phyloP scores from a whole-genome alignment of 164 flowering plant species.

The Brasenia schreberi region DNA sequence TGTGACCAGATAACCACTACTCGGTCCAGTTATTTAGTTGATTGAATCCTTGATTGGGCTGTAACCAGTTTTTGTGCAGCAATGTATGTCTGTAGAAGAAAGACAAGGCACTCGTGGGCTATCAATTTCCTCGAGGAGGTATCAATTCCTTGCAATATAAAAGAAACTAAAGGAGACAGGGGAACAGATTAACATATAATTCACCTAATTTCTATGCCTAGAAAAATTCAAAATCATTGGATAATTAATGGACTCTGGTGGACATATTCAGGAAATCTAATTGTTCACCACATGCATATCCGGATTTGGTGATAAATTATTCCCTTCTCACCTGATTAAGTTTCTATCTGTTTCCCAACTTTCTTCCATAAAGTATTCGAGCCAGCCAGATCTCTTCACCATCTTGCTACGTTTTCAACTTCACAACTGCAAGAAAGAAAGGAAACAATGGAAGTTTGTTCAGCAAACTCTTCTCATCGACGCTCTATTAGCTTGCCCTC shows the following conservation, averaged over 20 bases:
- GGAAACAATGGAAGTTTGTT: neutral
- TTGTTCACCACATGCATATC: neutral
- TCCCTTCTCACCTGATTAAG: neutral
- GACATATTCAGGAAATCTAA: neutral
- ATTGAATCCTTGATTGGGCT: neutral
- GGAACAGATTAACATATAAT: neutral
- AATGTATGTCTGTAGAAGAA: neutral
- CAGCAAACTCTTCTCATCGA: neutral
- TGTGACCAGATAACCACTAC: neutral
- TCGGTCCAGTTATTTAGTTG: neutral
- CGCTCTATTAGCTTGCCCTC: neutral
- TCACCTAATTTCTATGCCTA: neutral
- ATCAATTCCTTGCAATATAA: neutral
- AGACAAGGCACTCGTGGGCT: neutral
- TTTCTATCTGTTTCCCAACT: neutral
- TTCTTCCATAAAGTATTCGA: neutral
- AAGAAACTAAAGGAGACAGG: neutral
- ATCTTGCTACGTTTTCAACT: neutral
- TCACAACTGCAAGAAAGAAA: neutral
- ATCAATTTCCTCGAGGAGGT: neutral
- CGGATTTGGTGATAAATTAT: neutral
- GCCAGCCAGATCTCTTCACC: neutral
- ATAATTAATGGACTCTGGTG: neutral
- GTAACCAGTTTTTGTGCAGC: neutral
- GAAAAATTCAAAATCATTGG: neutral